phyloP scores from a whole-genome alignment of 2,329 filamentous ascomycete genomes.

The Sclerotinia sclerotiorum region DNA sequence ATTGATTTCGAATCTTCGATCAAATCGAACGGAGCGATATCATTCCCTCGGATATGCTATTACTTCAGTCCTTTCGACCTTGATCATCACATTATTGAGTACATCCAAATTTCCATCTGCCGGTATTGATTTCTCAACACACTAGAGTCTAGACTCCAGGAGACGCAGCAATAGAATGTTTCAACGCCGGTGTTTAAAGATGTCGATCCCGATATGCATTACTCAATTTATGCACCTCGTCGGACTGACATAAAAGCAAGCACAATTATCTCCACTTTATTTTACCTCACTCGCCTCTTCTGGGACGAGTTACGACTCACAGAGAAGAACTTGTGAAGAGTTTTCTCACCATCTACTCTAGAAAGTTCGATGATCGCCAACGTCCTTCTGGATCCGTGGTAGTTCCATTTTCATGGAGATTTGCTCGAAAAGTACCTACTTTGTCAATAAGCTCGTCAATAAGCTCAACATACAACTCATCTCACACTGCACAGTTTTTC shows the following conservation, averaged over 20 bases:
- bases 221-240: not conserved
- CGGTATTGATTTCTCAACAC: not conserved
- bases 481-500: not conserved
- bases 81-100: not conserved
- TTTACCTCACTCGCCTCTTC: not conserved
- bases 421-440: not conserved
- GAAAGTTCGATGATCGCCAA: not conserved
- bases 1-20: too few relatives aligned
- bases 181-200: not conserved
- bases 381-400: not conserved
- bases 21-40: not conserved
- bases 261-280: conserved; percentile 2
- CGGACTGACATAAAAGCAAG: not conserved
- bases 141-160: not conserved
- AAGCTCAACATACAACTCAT: not conserved
- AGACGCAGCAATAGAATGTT: not conserved
- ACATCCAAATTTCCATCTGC: not conserved
- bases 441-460: not conserved
- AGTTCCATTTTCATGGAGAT: not conserved
- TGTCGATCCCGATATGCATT: conserved; percentile 9
- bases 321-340: not conserved
- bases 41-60: not conserved
- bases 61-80: not conserved
- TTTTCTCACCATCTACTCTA: not conserved
- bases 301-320: not conserved